Conservation (phyloP, 371 early-diverging fungal species). For the Parasitella parasitica region DNA sequence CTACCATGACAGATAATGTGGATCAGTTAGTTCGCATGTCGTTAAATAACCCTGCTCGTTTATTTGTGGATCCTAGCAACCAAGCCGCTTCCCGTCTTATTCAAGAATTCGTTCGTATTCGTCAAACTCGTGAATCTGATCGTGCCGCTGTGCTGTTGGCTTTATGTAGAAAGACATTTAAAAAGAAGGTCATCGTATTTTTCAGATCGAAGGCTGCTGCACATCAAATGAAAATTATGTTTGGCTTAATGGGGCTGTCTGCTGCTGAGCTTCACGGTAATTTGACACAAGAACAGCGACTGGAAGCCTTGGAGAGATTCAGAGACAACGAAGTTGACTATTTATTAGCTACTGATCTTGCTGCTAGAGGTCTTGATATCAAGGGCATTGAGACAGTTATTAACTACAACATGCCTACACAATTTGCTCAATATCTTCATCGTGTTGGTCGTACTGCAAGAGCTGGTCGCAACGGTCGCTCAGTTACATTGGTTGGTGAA, state of each 20-base stretch:
- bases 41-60: conserved; percentile 83
- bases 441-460: conserved; percentile 99
- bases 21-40: conserved; percentile 94
- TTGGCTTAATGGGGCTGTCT: conserved; percentile 87
- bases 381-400: conserved; percentile 98
- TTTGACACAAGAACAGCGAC: conserved; percentile 91
- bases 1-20: conserved; percentile 99
- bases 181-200: conserved; percentile 82
- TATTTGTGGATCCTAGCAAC: conserved; percentile 85
- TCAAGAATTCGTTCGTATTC: conserved; percentile 97
- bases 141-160: conserved; percentile 85
- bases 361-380: conserved; percentile 99
- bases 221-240: conserved; percentile 95
- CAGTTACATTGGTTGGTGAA: conserved; percentile 92
- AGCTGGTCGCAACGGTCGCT: conserved; percentile 86
- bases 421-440: conserved; percentile 97
- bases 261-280: conserved; percentile 99
- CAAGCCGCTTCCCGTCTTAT: conserved; percentile 77
- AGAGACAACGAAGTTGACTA: conserved; percentile 84
- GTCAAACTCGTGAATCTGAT: conserved; percentile 80
- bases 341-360: conserved; percentile 98
- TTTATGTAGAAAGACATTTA: conserved; percentile 83
- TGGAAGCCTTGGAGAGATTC: conserved; percentile 92
- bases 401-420: conserved; percentile 98
- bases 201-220: conserved; percentile 92